Conservation (phyloP, 768 basidiomycete species). For the Glaciozyma antarctica region DNA sequence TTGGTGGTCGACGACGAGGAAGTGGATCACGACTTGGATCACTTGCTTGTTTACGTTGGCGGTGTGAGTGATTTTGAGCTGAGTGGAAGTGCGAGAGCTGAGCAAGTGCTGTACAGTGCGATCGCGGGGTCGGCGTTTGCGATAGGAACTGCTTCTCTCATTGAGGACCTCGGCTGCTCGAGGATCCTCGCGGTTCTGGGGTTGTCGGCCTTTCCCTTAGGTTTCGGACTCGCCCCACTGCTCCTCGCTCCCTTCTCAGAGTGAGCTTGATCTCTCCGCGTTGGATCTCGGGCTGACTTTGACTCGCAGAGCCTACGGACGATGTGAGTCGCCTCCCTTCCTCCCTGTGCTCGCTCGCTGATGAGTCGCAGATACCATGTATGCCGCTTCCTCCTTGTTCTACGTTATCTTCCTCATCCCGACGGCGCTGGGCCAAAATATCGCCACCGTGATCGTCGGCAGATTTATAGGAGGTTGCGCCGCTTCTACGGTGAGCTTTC, state of each 20-base stretch:
- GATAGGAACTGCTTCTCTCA: background rate
- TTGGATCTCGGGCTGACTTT: background rate
- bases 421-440: background rate
- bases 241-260: background rate
- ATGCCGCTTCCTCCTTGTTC: background rate
- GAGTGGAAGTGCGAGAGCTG: background rate
- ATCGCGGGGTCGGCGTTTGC: background rate
- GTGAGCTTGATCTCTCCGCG: background rate
- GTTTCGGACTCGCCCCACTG: background rate
- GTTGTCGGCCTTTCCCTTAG: background rate
- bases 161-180: background rate
- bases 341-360: background rate
- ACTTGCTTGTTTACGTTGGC: too few species aligned
- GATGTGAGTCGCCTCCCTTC: background rate
- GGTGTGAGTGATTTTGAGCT: too few species aligned
- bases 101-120: background rate
- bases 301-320: background rate
- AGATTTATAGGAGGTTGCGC: conserved; percentile 39
- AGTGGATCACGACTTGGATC: background rate
- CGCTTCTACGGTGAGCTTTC: conserved; percentile 37
- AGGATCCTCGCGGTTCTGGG: background rate
- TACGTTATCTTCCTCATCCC: background rate
- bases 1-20: background rate
- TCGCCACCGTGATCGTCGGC: conserved; percentile 36
- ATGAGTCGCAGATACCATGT: background rate